These are phyloP conservation scores for Amauroascus verrucosus DNA, from an alignment of 2,329 filamentous ascomycete genomes.

Conservation along the genomic window DNA sequence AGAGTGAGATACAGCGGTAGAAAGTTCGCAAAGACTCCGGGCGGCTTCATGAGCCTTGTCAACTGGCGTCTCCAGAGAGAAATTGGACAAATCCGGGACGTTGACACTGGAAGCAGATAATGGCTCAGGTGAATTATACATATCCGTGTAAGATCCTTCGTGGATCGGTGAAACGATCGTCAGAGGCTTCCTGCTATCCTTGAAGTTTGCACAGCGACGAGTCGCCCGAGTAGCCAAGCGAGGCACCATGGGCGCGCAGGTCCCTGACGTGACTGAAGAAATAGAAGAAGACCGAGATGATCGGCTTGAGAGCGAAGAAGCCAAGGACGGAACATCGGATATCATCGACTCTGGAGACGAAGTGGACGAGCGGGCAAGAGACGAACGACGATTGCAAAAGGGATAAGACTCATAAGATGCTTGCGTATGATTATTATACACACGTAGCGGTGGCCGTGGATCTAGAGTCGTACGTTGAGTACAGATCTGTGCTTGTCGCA, in stretches of 20 bases:
- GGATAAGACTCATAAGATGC: slow-evolving; percentile 38
- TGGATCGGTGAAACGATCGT: slow-evolving; percentile 32
- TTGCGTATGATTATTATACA: slow-evolving; percentile 27
- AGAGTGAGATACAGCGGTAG: slow-evolving; percentile 24
- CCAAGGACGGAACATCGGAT: slow-evolving; percentile 48
- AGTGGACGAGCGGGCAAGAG: slow-evolving; percentile 40
- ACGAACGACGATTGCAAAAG: slow-evolving; percentile 40
- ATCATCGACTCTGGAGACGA: slow-evolving; percentile 55
- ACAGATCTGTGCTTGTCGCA: slow-evolving; percentile 48
- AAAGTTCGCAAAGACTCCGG: slow-evolving; percentile 34
- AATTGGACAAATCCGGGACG: slow-evolving; percentile 29
- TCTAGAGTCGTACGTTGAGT: slow-evolving; percentile 48
- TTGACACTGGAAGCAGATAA: slow-evolving; percentile 21
- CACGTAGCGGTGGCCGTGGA: slow-evolving; percentile 31
- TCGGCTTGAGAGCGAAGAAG: slow-evolving; percentile 39
- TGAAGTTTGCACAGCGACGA: slow-evolving; percentile 28
- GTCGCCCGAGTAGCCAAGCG: slow-evolving; percentile 34
- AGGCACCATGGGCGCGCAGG: slow-evolving; percentile 23
- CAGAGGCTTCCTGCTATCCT: slow-evolving; percentile 22
- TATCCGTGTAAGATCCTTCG: slow-evolving; percentile 25
- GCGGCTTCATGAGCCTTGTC: slow-evolving; percentile 31
- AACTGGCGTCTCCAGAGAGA: slow-evolving; percentile 26
- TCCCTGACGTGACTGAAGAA: slow-evolving; percentile 34
- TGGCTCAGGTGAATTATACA: slow-evolving; percentile 29
- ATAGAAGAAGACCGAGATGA: slow-evolving; percentile 44